A percentile compares a stretch with the other conserved stretches of the same genome.
phyloP scores from a whole-genome alignment of 305 asterid species.

The Caryopteris hybrid region DNA sequence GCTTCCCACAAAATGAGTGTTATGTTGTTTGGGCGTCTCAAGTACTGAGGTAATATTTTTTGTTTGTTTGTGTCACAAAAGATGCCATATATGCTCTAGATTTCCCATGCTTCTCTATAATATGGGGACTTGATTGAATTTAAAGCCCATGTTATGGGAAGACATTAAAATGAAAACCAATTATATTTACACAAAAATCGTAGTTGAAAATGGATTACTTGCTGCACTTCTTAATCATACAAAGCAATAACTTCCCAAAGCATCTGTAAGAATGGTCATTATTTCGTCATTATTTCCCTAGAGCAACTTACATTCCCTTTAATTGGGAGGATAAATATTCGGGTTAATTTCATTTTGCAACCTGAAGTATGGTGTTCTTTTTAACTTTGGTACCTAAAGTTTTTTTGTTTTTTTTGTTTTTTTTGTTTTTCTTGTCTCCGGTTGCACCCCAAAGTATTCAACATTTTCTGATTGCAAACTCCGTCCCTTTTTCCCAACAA shows the following conservation, averaged over 20 bases:
- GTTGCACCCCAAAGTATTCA: too few species aligned
- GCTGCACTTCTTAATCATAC: constrained; percentile 1
- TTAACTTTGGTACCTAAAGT: too few species aligned
- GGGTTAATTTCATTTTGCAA: too few species aligned
- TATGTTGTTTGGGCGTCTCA: constrained; percentile 43
- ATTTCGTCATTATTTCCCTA: not conserved
- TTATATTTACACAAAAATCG: not conserved
- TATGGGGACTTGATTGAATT: not conserved
- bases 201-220: not conserved
- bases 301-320: not conserved
- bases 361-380: too few species aligned
- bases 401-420: too few species aligned
- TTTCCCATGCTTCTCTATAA: constrained; percentile 10
- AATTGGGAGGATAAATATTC: too few species aligned
- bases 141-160: constrained; percentile 7
- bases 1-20: constrained; percentile 39
- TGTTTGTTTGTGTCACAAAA: constrained; percentile 8
- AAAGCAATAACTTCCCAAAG: not conserved
- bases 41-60: constrained; percentile 49
- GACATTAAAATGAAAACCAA: not conserved
- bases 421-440: too few species aligned
- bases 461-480: too few species aligned
- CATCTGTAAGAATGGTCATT: not conserved
- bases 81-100: not conserved
- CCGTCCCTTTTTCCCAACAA: too few species aligned